phyloP scores from a whole-genome alignment of 2,329 filamentous ascomycete species.

The Venturia nashicola region DNA sequence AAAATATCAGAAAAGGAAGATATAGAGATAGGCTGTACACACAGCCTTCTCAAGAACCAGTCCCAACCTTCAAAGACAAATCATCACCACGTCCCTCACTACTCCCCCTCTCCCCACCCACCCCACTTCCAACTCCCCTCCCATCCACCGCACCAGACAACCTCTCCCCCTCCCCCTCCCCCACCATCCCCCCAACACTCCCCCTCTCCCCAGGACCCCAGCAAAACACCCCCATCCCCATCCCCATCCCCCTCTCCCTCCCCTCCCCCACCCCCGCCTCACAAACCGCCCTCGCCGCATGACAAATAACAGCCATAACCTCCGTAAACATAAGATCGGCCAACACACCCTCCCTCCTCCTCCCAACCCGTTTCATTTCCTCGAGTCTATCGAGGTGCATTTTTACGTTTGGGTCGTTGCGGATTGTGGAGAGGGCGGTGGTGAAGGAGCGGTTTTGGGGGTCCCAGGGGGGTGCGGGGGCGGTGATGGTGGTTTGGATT shows the following conservation, averaged over 20 bases:
- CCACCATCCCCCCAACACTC: not conserved
- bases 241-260: not conserved
- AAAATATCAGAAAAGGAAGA: not conserved
- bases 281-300: not conserved
- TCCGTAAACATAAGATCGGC: not conserved
- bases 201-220: not conserved
- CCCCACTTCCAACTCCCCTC: not conserved
- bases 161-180: not conserved
- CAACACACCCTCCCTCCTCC: not conserved
- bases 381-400: not conserved
- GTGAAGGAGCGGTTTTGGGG: not conserved
- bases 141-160: not conserved
- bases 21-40: not conserved
- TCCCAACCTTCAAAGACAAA: not conserved
- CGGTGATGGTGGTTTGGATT: not conserved
- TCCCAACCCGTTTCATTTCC: not conserved
- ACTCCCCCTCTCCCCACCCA: not conserved
- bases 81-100: not conserved
- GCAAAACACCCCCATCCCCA: not conserved
- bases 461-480: conserved; percentile 13
- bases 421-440: not conserved
- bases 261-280: not conserved
- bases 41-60: not conserved
- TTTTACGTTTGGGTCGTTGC: not conserved
- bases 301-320: conserved; percentile 1